These are phyloP conservation scores for Solanum pinnatisectum DNA, from an alignment of 257 asterid species.

Conservation along the genomic window DNA sequence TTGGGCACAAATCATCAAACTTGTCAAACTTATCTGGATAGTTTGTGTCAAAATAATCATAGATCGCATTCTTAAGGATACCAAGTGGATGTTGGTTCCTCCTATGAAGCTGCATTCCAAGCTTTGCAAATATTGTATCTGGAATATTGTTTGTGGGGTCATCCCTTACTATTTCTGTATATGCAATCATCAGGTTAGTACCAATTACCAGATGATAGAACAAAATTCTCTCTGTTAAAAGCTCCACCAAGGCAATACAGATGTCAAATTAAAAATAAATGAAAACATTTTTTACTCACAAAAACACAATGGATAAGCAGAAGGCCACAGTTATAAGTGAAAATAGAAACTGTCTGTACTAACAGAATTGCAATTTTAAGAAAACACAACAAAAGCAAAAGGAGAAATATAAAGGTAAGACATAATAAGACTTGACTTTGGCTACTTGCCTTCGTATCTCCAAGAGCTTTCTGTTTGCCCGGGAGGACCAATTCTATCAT, in stretches of 20 bases:
- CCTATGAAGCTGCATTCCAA: constrained; percentile 91
- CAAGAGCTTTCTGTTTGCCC: not conserved
- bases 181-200: not conserved
- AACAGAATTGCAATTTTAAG: not conserved
- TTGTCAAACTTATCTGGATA: constrained; percentile 65
- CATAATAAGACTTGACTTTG: not conserved
- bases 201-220: not conserved
- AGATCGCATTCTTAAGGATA: constrained; percentile 78
- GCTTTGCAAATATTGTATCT: constrained; percentile 76
- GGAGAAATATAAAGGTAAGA: not conserved
- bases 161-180: constrained; percentile 81
- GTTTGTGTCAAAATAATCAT: constrained; percentile 67
- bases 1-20: constrained; percentile 69
- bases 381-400: not conserved
- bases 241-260: not conserved
- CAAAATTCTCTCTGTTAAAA: not conserved
- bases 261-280: not conserved
- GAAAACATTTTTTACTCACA: not conserved
- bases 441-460: not conserved
- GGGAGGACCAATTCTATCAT: not conserved
- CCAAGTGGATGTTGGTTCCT: constrained; percentile 90
- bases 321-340: not conserved
- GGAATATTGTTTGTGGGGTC: constrained; percentile 91
- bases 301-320: not conserved
- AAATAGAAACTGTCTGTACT: not conserved